Evolutionary conservation across 2,329 filamentous ascomycete species (phyloP), one percentile per base, ranked within the genome.

Genomic region (Neonectria hederae): DNA sequence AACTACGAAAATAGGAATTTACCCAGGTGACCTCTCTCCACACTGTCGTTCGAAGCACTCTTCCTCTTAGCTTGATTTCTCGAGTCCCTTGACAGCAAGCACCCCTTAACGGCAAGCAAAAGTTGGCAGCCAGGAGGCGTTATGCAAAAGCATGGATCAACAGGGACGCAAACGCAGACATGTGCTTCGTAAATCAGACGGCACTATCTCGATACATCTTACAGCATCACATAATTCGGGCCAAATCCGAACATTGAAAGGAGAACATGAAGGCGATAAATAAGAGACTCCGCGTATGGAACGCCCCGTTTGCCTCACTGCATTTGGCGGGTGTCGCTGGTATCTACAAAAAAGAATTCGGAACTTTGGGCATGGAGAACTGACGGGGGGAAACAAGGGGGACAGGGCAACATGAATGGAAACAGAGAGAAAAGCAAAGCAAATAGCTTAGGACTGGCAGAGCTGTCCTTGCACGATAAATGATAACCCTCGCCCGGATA

Each of bases 281-380:
- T 26, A 40, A 32, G 51, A 49, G n/a, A 21, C 42, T 32, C 17
- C 28, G n/a, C 42, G 42, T 59, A 38, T 62, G 13, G 40, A 42
- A 53, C 19, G 40, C 35, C 28, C 21, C 28, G 17, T 32, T 32
- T 28, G 40, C 43, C 22, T 45, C 59, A 48, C 49, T 56, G 53
- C 54, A 30, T 42, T 59, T 65, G 51, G 53, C 56, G 62, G 32
- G 32, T 49, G 49, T 57, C 32, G 58, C 56, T 63, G 51, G 61
- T 67, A 66, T 70, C 59, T 72, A 53, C 38, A 56, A 61, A 57
- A 6, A 21, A 21, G 42, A 32, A 59, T 35, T 67, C 45, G 26
- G 58, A 38, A 53, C 32, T 10, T 10, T 42, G 9, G 9, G n/a
- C 14, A 45, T 40, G 5, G 53, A 43, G 46, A 38, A 63, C n/a